phyloP scores from a whole-genome alignment of 1,284 basidiomycete genomes.

The Porogramme epimiltina region DNA sequence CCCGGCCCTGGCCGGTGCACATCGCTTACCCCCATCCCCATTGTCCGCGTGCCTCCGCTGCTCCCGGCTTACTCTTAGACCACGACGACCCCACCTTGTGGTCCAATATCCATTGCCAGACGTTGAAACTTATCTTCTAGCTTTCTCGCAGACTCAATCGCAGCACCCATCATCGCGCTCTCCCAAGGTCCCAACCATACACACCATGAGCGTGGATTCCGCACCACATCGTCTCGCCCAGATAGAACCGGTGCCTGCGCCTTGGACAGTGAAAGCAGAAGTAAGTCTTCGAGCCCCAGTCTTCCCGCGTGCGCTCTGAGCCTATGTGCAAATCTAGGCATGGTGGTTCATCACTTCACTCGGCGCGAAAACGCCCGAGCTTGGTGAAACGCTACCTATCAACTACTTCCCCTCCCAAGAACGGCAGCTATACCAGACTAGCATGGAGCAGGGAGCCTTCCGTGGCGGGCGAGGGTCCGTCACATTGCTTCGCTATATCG shows the following conservation, averaged over 20 bases:
- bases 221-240: neutral
- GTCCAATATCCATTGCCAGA: too few relatives aligned
- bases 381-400: constrained; percentile 17
- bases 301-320: too few relatives aligned
- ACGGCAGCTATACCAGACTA: constrained; percentile 11
- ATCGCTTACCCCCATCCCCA: too few relatives aligned
- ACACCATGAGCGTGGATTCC: constrained; percentile 7
- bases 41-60: too few relatives aligned
- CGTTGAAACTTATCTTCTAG: too few relatives aligned
- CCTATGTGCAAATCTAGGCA: too few relatives aligned
- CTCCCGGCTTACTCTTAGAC: too few relatives aligned
- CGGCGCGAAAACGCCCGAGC: constrained; percentile 11
- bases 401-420: constrained; percentile 22
- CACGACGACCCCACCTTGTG: too few relatives aligned
- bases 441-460: constrained; percentile 12
- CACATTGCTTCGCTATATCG: constrained; percentile 13
- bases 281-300: constrained; percentile 7
- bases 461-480: constrained; percentile 17
- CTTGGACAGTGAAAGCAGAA: constrained; percentile 19
- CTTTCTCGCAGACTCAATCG: too few relatives aligned
- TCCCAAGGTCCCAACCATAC: too few relatives aligned
- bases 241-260: constrained; percentile 5
- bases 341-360: constrained; percentile 23
- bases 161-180: too few relatives aligned
- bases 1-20: too few relatives aligned